A percentile compares a stretch with the other conserved stretches of the same genome.
phyloP scores from a whole-genome alignment of 495 filamentous ascomycete genomes.

The Choiromyces venosus region DNA sequence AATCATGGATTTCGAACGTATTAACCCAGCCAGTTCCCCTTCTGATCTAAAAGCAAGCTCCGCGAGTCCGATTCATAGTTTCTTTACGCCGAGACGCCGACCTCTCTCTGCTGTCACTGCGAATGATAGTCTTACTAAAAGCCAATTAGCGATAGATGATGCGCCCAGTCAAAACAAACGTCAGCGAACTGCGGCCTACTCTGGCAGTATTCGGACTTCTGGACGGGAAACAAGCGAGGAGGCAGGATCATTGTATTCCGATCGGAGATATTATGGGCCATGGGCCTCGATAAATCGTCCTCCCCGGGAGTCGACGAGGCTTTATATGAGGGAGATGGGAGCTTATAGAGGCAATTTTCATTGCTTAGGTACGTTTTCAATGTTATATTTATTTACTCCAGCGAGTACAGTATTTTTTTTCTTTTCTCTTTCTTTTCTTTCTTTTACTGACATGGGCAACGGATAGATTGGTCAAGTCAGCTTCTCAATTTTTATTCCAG shows the following conservation, averaged over 20 bases:
- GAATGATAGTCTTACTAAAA: conserved; percentile 12
- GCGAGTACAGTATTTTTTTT: no score
- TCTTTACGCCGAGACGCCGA: conserved; percentile 39
- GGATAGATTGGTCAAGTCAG: conserved; percentile 38
- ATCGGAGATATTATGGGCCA: neutral
- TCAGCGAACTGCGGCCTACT: neutral
- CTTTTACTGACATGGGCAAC: conserved; percentile 8
- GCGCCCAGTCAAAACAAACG: neutral
- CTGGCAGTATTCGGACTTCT: neutral
- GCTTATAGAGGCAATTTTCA: neutral
- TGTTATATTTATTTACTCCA: neutral
- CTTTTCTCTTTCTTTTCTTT: no score
- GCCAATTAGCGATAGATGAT: neutral
- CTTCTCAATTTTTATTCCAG: conserved; percentile 37
- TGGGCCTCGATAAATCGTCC: neutral
- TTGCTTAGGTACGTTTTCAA: neutral
- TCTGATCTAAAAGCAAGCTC: conserved; percentile 30
- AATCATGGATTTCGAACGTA: conserved; percentile 16
- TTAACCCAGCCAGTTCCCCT: conserved; percentile 31
- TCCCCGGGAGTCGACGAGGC: neutral
- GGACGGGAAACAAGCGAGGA: neutral
- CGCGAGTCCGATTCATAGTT: conserved; percentile 34
- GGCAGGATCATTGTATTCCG: neutral
- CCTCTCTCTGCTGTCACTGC: conserved; percentile 21
- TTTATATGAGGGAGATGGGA: neutral